Base-by-base conservation (phyloP, 2,329 filamentous ascomycete species). In the Colletotrichum sp. region DNA sequence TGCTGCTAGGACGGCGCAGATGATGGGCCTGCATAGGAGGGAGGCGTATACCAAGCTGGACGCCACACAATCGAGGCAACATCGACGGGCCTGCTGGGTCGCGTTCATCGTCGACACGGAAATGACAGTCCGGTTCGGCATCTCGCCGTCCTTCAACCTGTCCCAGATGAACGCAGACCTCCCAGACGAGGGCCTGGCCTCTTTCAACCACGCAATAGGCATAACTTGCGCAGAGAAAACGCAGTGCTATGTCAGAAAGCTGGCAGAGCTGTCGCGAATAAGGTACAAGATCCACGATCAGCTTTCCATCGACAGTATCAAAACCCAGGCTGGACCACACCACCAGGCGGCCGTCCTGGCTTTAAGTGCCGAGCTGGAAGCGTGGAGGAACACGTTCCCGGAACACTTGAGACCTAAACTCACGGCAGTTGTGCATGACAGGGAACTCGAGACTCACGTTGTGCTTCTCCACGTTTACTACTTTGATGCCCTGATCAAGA, bases 81-180 rank as follows among this genome's bases (percentile, higher is more conserved):
- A 59, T 6, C 60, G 21, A 10, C 69, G 74, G 3, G 63, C 77
- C 4, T 77, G 60, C 63, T 78, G 76, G 76, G 66, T 63, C 13
- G 21, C 66, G 3, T 63, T 63, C 28, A 71, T 77, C 26, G 39
- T 78, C 2, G 62, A 77, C 62, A 67, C 62, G 3, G 70, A 73
- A 4, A 49, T 69, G 36, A 71, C 52, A 26, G 18, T 71, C 24
- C 67, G 66, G n/a, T 65, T 64, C 57, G 76, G 76, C 4, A 24
- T 73, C 3, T 55, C 76, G 15, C 30, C 73, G 7, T 32, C 66
- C 8, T 52, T 72, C 13, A n/a, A 13, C 12, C 32, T 67, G 2
- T 13, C 7, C 6, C 64, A 63, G 5, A 24, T 73, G 3, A 67
- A 49, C 3, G 44, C 69, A 9, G 73, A 70, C 13, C 24, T 76